phyloP scores from a whole-genome alignment of 352 stramenopile genomes.

The Phytophthora melonis region DNA sequence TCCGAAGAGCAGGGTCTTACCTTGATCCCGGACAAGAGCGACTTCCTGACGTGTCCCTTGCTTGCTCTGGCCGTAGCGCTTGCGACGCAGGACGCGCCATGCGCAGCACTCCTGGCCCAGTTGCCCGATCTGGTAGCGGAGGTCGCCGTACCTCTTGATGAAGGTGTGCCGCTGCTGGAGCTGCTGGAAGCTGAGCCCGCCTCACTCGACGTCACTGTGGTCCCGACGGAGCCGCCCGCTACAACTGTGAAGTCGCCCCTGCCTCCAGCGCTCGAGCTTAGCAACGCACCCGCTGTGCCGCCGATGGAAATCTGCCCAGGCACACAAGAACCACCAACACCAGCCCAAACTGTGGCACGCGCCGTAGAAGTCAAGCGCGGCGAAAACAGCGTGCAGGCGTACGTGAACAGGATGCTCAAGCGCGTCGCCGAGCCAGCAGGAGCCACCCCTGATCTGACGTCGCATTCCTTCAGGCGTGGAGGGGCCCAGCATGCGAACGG shows the following conservation, averaged over 20 bases:
- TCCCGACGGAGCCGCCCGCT: no score
- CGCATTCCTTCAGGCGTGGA: not conserved
- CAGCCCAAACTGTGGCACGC: no score
- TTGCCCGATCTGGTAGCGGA: slow-evolving; percentile 2
- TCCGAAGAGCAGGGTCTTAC: slow-evolving; percentile 39
- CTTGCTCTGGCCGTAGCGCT: slow-evolving; percentile 24
- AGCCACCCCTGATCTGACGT: not conserved
- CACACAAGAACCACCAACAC: no score
- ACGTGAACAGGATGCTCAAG: slow-evolving; percentile 20
- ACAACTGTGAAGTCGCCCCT: no score
- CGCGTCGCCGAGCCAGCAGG: not conserved
- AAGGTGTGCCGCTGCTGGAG: no score
- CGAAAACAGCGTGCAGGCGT: slow-evolving; percentile 1
- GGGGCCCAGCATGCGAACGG: not conserved
- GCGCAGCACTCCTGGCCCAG: slow-evolving; percentile 11
- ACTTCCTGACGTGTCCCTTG: slow-evolving; percentile 33
- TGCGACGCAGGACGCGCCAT: slow-evolving; percentile 18
- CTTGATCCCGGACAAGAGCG: slow-evolving; percentile 27
- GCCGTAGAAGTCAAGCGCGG: not conserved
- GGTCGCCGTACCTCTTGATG: no score
- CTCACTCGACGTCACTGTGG: no score
- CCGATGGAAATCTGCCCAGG: no score
- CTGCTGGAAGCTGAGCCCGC: no score
- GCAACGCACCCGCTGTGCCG: no score
- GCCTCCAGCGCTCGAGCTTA: no score